Conservation (phyloP, 495 filamentous ascomycete genomes). For the Parmelia sp. region DNA sequence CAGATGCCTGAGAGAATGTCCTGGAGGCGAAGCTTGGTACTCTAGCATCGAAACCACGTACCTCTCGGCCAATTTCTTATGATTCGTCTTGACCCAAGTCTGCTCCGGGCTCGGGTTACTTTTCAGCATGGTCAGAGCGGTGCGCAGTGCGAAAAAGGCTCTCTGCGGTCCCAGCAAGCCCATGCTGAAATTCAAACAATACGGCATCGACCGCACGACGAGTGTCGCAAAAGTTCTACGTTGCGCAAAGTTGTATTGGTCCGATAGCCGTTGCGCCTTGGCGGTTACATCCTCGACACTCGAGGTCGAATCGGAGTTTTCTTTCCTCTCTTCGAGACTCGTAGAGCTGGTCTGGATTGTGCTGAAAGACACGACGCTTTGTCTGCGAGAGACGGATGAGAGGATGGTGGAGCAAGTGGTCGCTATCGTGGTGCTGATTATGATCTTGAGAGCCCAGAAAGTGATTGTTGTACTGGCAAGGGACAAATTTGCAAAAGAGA, state of each 20-base stretch:
- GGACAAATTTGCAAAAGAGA: not conserved
- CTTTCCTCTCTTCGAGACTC: not conserved
- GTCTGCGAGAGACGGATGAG: not conserved
- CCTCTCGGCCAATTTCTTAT: not conserved
- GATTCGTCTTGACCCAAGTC: not conserved
- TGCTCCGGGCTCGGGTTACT: constrained; percentile 4
- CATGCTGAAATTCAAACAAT: constrained; percentile 1
- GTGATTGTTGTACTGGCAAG: not conserved
- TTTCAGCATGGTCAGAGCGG: not conserved
- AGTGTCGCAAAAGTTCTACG: not conserved
- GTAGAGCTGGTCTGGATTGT: not conserved
- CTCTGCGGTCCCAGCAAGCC: constrained; percentile 1
- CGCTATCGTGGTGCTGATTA: not conserved
- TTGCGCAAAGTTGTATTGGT: not conserved
- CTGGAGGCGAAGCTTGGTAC: not conserved
- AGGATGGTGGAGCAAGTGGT: not conserved
- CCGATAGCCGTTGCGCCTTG: constrained; percentile 1
- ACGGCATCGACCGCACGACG: not conserved
- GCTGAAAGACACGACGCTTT: not conserved
- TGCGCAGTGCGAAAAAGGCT: not conserved
- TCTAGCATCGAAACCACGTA: not conserved
- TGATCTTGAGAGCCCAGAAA: constrained; percentile 2
- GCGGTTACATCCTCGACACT: not conserved
- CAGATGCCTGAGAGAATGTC: not conserved
- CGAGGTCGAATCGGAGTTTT: not conserved